A percentile compares a stretch with the other conserved stretches of the same genome.
Conservation (phyloP, 768 basidiomycete species). For the Rhizopogon sp. region DNA sequence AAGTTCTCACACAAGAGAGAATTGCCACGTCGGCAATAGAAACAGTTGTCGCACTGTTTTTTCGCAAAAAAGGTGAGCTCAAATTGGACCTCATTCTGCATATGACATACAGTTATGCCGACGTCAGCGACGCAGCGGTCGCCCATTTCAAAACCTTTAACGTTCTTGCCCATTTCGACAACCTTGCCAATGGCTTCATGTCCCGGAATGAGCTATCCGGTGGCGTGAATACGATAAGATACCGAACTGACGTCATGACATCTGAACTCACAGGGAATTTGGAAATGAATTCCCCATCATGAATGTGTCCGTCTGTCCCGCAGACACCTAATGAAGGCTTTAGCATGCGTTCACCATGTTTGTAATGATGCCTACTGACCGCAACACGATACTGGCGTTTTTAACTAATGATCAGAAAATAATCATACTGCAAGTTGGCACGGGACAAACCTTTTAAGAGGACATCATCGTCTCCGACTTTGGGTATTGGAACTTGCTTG, state of each 20-base stretch:
- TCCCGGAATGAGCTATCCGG: constrained; percentile 60
- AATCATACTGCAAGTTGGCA: not conserved
- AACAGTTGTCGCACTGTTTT: constrained; percentile 72
- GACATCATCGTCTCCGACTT: constrained; percentile 63
- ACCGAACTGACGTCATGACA: constrained; percentile 14
- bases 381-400: not conserved
- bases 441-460: constrained; percentile 58
- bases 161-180: constrained; percentile 74
- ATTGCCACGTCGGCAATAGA: constrained; percentile 84
- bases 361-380: not conserved
- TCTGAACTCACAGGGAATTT: constrained; percentile 42
- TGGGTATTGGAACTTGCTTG: constrained; percentile 62
- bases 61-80: not conserved
- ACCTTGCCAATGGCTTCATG: constrained; percentile 73
- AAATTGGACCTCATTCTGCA: not conserved
- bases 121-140: constrained; percentile 87
- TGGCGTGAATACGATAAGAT: constrained; percentile 5
- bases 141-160: constrained; percentile 68
- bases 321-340: constrained; percentile 39
- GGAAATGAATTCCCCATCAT: constrained; percentile 62
- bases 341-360: not conserved
- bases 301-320: constrained; percentile 60
- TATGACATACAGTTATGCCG: constrained; percentile 51
- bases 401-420: not conserved
- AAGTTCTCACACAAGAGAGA: constrained; percentile 83